Evolutionary conservation across 768 basidiomycete species (phyloP).

Genomic region (Lyophyllum decastes): DNA sequence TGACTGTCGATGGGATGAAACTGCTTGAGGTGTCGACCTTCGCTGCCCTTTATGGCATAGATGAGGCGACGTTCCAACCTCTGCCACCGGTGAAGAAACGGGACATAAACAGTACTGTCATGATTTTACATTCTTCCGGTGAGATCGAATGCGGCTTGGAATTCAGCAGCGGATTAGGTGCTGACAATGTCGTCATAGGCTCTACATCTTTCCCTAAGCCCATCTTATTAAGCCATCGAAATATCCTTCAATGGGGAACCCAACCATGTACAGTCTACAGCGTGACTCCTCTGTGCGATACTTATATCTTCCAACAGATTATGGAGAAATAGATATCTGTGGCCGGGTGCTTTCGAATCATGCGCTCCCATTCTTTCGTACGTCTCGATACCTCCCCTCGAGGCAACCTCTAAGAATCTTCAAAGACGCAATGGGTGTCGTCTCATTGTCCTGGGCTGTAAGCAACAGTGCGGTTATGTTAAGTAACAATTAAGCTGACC

Average conservation of each 20-base stretch:
- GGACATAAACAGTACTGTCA: conserved; percentile 9
- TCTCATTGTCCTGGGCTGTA: conserved; percentile 19
- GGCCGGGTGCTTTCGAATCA: conserved; percentile 21
- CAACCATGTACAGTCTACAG: conserved; percentile 15
- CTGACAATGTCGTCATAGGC: conserved; percentile 3
- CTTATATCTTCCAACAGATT: conserved; percentile 7
- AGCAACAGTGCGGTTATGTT: background rate
- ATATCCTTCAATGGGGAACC: conserved; percentile 18
- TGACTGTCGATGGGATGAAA: background rate
- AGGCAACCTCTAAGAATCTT: background rate
- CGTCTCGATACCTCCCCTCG: background rate
- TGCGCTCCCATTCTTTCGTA: conserved; percentile 22
- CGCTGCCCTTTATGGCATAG: background rate
- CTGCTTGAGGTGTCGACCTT: background rate
- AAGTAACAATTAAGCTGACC: background rate
- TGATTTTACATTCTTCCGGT: conserved; percentile 25
- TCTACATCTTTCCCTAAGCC: conserved; percentile 21
- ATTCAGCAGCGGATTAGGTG: background rate
- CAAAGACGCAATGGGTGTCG: conserved; percentile 20
- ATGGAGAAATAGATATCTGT: conserved; percentile 25
- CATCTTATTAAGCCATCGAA: conserved; percentile 12
- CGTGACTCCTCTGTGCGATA: background rate
- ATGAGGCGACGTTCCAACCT: background rate
- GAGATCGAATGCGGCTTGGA: background rate
- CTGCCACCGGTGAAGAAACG: background rate